Evolutionary conservation across 352 stramenopile genomes (phyloP).

Genomic region (Globisporangium parvum): DNA sequence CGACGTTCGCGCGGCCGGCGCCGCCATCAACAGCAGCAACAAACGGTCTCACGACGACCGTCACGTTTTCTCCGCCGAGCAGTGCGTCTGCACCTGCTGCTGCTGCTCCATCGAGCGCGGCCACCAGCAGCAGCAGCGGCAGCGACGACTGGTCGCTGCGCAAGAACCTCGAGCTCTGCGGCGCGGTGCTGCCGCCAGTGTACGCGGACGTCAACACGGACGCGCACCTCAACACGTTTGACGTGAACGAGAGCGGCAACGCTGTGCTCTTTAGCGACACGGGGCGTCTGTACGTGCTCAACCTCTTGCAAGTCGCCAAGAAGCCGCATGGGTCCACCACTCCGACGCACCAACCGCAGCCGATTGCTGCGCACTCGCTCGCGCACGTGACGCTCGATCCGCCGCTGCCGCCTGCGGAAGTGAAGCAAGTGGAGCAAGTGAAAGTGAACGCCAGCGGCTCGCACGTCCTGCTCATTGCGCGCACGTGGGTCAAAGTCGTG

Average conservation of each 20-base stretch:
- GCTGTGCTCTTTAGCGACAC: slow-evolving; percentile 40
- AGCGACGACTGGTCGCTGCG: slow-evolving; percentile 50
- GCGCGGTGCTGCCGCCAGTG: slow-evolving; percentile 39
- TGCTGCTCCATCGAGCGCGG: too few species aligned
- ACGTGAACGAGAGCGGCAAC: slow-evolving; percentile 48
- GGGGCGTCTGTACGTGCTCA: slow-evolving; percentile 46
- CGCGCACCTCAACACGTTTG: slow-evolving; percentile 58
- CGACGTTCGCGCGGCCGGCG: too few species aligned
- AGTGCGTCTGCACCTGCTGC: too few species aligned
- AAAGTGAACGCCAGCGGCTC: slow-evolving; percentile 51
- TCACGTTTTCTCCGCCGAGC: too few species aligned
- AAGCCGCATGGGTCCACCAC: slow-evolving; percentile 11
- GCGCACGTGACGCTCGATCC: slow-evolving; percentile 57
- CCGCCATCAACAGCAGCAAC: too few species aligned
- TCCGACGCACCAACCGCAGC: not conserved
- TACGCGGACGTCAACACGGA: slow-evolving; percentile 47
- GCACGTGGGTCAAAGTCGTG: slow-evolving; percentile 55
- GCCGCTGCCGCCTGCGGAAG: slow-evolving; percentile 38
- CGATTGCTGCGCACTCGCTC: slow-evolving; percentile 12
- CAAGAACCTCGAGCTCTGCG: slow-evolving; percentile 53
- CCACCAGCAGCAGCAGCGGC: not conserved
- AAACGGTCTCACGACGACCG: too few species aligned
- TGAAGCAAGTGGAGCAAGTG: slow-evolving; percentile 46
- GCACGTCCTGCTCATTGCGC: slow-evolving; percentile 47
- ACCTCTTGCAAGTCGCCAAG: slow-evolving; percentile 35